These are phyloP conservation scores for Xylaria flabelliformis DNA, from an alignment of 495 filamentous ascomycete genomes.

Conservation along the genomic window DNA sequence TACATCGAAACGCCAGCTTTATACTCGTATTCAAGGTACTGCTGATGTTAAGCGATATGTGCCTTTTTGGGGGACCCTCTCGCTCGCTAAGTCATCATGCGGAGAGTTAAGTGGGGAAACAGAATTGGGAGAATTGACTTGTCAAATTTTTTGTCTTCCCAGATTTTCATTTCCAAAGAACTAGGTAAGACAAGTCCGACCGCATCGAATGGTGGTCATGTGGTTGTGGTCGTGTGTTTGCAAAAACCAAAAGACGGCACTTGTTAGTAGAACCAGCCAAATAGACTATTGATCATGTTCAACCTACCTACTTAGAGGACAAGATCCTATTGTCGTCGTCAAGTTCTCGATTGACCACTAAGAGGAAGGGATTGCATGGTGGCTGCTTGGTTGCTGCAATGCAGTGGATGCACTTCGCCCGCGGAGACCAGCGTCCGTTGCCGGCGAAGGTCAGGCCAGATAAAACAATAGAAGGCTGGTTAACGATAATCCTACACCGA, in stretches of 20 bases:
- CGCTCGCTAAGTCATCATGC: background rate
- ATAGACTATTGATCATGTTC: background rate
- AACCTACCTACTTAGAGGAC: background rate
- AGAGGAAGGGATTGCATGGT: background rate
- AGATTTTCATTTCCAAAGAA: slow-evolving; percentile 6
- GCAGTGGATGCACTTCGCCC: background rate
- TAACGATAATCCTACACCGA: slow-evolving; percentile 26
- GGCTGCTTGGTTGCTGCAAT: slow-evolving; percentile 10
- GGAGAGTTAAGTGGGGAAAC: slow-evolving; percentile 14
- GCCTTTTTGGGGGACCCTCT: background rate
- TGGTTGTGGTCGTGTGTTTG: background rate
- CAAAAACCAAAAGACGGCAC: background rate
- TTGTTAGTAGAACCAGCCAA: slow-evolving; percentile 2
- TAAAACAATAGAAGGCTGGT: background rate
- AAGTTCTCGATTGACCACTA: background rate
- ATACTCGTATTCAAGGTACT: background rate
- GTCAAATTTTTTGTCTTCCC: slow-evolving; percentile 8
- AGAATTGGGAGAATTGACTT: slow-evolving; percentile 14
- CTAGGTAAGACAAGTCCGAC: slow-evolving; percentile 24
- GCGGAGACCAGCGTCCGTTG: slow-evolving; percentile 20
- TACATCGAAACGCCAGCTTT: background rate
- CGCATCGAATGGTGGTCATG: slow-evolving; percentile 27
- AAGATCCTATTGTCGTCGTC: background rate
- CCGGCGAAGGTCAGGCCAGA: slow-evolving; percentile 7
- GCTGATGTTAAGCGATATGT: background rate